Conservation (phyloP, 257 asterid species). For the Penstemon eatonii region DNA sequence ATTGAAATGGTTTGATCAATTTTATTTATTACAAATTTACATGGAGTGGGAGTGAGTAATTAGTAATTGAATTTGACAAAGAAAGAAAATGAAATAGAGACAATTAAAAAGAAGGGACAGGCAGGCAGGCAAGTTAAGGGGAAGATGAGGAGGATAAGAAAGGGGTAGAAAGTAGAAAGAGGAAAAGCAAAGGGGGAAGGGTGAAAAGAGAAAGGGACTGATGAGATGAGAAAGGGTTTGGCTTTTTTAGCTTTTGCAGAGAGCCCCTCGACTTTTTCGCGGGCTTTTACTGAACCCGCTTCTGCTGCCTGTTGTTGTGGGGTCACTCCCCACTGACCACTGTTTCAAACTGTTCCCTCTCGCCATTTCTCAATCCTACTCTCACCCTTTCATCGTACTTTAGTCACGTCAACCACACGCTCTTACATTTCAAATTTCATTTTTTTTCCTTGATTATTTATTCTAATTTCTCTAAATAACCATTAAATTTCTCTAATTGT, state of each 20-base stretch:
- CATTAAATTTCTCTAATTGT: no score
- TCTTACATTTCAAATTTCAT: background rate
- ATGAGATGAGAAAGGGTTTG: constrained; percentile 49
- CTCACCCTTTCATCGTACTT: constrained; percentile 39
- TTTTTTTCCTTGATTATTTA: no score
- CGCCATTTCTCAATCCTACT: background rate
- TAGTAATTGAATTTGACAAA: no score
- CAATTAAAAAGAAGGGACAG: background rate
- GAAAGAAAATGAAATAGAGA: no score
- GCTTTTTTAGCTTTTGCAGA: constrained; percentile 53
- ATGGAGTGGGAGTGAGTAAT: no score
- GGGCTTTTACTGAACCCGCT: constrained; percentile 51
- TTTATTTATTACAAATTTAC: no score
- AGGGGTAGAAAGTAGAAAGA: constrained; percentile 10
- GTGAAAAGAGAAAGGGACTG: constrained; percentile 39
- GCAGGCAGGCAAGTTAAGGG: background rate
- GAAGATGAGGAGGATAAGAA: background rate
- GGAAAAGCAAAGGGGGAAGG: constrained; percentile 26
- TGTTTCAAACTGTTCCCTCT: background rate
- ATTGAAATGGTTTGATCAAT: no score
- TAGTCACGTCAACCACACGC: constrained; percentile 47
- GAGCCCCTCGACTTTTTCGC: constrained; percentile 95
- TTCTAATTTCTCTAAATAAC: no score
- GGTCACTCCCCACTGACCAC: constrained; percentile 14
- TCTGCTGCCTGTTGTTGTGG: constrained; percentile 25